These are phyloP conservation scores for Zea mays DNA, from an alignment of 176 grass and related monocot species.

Conservation along the genomic window Zm-B73-REFERENCE-NAM-5.0 NC_050104.1:131078001-131078500, in stretches of 20 bases:
- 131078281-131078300: constrained; percentile 1
- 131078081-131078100: too few relatives aligned
- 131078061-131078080: too few relatives aligned
- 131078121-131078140: too few relatives aligned
- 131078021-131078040: too few relatives aligned
- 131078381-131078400: constrained; percentile 21
- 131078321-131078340: background rate
- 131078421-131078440: background rate
- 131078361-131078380: background rate
- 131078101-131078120: too few relatives aligned
- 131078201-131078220: constrained; percentile 37
- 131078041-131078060: too few relatives aligned
- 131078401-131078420: constrained; percentile 11
- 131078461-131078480: constrained; percentile 26
- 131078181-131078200: background rate
- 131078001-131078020: too few relatives aligned
- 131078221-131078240: background rate
- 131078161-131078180: too few relatives aligned
- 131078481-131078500: background rate
- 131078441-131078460: constrained; percentile 14
- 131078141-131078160: too few relatives aligned
- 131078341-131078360: background rate
- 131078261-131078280: background rate
- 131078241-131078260: background rate
- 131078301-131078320: background rate